Evolutionary conservation across 78 protist genomes (phyloP).

Genomic region (Chrysochromulina tobinii): DNA sequence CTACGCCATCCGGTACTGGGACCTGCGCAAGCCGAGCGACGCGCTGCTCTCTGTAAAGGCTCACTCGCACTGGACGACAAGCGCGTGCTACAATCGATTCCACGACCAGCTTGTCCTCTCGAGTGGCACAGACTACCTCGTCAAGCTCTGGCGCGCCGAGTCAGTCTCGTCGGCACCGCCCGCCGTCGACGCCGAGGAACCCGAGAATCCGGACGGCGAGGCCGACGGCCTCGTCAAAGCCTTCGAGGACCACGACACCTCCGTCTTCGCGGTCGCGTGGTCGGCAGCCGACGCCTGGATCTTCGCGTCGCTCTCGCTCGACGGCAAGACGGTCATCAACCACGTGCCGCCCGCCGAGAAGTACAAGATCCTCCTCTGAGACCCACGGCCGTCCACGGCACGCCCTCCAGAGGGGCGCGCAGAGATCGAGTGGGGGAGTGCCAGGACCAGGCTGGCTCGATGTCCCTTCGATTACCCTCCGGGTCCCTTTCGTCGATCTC

Average conservation of each 20-base stretch:
- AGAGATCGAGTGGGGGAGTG: too few species aligned
- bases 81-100: neutral
- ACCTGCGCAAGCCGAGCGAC: neutral
- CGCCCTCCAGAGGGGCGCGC: too few species aligned
- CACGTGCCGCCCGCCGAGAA: slow-evolving; percentile 20
- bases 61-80: neutral
- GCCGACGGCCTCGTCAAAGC: neutral
- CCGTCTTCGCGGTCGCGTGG: neutral
- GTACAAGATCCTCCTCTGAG: neutral
- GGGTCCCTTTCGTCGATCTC: too few species aligned
- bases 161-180: neutral
- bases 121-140: neutral
- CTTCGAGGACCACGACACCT: neutral
- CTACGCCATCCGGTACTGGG: neutral
- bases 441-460: too few species aligned
- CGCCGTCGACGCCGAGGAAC: neutral
- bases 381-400: too few species aligned
- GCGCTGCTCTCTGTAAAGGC: neutral
- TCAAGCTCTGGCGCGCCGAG: slow-evolving; percentile 13
- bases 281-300: neutral
- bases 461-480: too few species aligned
- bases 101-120: slow-evolving; percentile 24
- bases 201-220: neutral
- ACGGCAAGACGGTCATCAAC: neutral
- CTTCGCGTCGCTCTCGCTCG: slow-evolving; percentile 16